Percentiles rank a stretch among this genome's conserved stretches.
Conservation (phyloP, 306 rosid genomes). For the Neltuma alba region DNA sequence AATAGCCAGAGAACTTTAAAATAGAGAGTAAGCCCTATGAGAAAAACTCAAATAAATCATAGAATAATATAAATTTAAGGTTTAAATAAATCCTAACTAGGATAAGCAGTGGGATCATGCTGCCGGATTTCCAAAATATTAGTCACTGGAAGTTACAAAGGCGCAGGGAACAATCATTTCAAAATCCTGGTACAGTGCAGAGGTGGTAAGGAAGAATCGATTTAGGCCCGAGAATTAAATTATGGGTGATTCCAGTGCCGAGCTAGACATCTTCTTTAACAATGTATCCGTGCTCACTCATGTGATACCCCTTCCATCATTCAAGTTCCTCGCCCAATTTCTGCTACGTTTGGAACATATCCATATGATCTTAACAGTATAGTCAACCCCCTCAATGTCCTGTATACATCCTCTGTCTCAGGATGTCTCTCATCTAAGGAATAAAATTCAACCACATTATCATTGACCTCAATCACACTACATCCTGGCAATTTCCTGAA, state of each 20-base stretch:
- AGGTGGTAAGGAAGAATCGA: neutral
- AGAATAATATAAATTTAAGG: neutral
- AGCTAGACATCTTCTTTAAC: neutral
- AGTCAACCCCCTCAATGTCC: conserved; percentile 47
- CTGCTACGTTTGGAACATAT: conserved; percentile 45
- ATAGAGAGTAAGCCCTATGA: neutral
- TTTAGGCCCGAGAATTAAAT: neutral
- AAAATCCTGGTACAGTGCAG: neutral
- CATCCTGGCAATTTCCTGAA: conserved; percentile 52
- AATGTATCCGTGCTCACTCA: neutral
- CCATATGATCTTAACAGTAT: conserved; percentile 42
- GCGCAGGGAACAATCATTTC: neutral
- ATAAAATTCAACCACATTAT: conserved; percentile 52
- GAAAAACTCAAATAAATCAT: neutral
- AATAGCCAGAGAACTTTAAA: neutral
- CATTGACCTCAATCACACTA: conserved; percentile 51
- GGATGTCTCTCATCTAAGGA: conserved; percentile 58
- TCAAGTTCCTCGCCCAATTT: conserved; percentile 39
- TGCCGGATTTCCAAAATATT: neutral
- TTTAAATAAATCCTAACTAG: neutral
- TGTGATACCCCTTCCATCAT: conserved; percentile 11
- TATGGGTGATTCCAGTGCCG: neutral
- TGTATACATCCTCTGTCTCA: conserved; percentile 43
- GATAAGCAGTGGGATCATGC: neutral
- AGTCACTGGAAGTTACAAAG: neutral